Evolutionary conservation across 2,329 filamentous ascomycete species (phyloP).

Genomic region (Colletotrichum godetiae): DNA sequence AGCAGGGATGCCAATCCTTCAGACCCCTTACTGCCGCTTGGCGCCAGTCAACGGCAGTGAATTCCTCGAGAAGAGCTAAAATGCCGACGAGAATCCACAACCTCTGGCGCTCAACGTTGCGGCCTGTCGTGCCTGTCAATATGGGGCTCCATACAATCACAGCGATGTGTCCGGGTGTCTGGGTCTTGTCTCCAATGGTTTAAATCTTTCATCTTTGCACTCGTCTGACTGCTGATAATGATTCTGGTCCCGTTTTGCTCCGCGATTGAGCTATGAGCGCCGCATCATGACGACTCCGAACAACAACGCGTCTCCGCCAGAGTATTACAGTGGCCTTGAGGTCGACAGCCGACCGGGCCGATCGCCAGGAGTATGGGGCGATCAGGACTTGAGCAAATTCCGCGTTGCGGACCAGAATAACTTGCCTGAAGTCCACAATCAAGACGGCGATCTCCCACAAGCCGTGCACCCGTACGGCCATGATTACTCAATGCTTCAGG

Average conservation of each 20-base stretch:
- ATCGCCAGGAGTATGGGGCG: slow-evolving; percentile 2
- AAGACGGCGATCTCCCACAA: slow-evolving; percentile 14
- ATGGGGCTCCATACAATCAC: background rate
- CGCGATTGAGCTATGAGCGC: slow-evolving; percentile 8
- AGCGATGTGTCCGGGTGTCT: background rate
- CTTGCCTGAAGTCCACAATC: slow-evolving; percentile 13
- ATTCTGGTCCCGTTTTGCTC: background rate
- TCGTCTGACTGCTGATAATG: background rate
- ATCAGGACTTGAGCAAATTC: background rate
- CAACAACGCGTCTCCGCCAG: background rate
- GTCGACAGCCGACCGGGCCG: slow-evolving; percentile 18
- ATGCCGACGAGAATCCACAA: slow-evolving; percentile 1
- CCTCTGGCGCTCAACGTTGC: background rate
- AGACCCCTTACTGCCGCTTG: slow-evolving; percentile 19
- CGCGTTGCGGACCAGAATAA: slow-evolving; percentile 20
- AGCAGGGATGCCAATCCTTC: slow-evolving; percentile 11
- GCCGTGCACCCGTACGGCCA: background rate
- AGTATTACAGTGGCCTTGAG: slow-evolving; percentile 28
- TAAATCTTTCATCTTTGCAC: background rate
- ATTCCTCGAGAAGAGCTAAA: background rate
- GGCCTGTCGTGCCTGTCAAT: background rate
- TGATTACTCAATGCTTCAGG: slow-evolving; percentile 21
- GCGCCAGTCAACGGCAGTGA: background rate
- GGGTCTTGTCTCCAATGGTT: background rate
- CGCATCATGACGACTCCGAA: slow-evolving; percentile 23